These are phyloP conservation scores for Ramaria sp. DNA, from an alignment of 768 basidiomycete genomes.

Conservation along the genomic window DNA sequence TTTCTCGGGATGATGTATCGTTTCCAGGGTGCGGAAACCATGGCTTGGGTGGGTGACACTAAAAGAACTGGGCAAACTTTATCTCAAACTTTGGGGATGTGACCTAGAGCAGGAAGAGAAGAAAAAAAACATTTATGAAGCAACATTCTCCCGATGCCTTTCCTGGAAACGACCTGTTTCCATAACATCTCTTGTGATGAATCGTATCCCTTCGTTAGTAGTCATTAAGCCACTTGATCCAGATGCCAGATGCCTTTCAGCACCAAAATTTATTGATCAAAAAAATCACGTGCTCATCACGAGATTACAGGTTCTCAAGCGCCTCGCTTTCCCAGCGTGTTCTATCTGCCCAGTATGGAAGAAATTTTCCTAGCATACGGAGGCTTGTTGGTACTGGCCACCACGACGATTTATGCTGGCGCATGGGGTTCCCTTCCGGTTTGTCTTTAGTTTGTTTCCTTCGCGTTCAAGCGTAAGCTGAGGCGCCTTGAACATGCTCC, in stretches of 20 bases:
- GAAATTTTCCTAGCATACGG: constrained; percentile 32
- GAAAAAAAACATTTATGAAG: not conserved
- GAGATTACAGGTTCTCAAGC: too few species aligned
- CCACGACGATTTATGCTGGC: constrained; percentile 56
- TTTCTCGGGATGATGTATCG: not conserved
- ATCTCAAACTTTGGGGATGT: constrained; percentile 9
- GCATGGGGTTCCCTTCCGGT: constrained; percentile 61
- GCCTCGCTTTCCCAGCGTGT: too few species aligned
- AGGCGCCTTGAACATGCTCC: not conserved
- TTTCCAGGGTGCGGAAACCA: constrained; percentile 12
- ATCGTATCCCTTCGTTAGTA: too few species aligned
- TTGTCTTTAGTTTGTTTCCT: constrained; percentile 18
- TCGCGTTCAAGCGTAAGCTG: not conserved
- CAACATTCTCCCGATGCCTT: too few species aligned
- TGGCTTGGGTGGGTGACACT: constrained; percentile 16
- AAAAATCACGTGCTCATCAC: too few species aligned
- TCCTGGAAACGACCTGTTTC: too few species aligned
- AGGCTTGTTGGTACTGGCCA: constrained; percentile 57
- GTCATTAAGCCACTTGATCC: too few species aligned
- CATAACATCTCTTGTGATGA: too few species aligned
- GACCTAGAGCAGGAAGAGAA: constrained; percentile 4
- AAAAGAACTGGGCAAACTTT: constrained; percentile 15
- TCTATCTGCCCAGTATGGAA: not conserved
- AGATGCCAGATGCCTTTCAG: too few species aligned
- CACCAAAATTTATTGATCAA: too few species aligned